Base-by-base conservation (phyloP, 2,329 filamentous ascomycete genomes). In the Trichoderma endophyticum region DNA sequence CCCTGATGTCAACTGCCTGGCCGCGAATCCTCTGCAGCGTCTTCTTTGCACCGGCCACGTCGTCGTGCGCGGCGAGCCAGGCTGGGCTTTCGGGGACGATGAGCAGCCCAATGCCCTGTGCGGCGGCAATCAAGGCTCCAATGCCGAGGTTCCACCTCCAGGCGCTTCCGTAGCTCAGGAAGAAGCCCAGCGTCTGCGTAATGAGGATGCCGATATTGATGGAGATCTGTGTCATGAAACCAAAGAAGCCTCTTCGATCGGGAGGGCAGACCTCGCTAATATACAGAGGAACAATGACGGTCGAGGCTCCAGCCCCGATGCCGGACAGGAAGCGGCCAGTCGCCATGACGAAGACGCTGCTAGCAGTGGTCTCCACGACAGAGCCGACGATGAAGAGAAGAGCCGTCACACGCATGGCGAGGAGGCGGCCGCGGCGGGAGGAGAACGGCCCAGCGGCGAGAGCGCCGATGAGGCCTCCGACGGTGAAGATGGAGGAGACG, bases 241-340 rank as follows among this genome's bases (percentile, higher is more conserved):
- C 90, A 78, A 97, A 98, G 74, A 97, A 89, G 6, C 94, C 95
- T 70, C 91, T 89, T 75, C 91, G 88, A 18, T 86, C 83, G 0
- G 89, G 89, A 4, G 95, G 96, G 0, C 95, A 91, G 30, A 98
- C 88, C 81, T 99, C 96, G 60, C 94, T 95, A 76, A 99, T 94
- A 84, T 97, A 99, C 24, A 99, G 89, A 0, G 96, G 96, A 3
- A 97, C 94, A 43, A 98, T 93, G 24, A 99, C 96, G 3, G 96
- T 95, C 1, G 94, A 90, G 3, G 94, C 93, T 26, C 96, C 96
- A 6, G 94, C 94, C 7, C 93, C 95, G 2, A 97, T 80, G 12
- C 96, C 96, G 9, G 93, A 91, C 15, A 98, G 79, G 26, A 97
- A 84, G 26, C 96, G 88, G 6, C 95, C 96, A 18, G 93, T 74